phyloP scores from a whole-genome alignment of 441 rosid species.

The Euphorbia corollata region DNA sequence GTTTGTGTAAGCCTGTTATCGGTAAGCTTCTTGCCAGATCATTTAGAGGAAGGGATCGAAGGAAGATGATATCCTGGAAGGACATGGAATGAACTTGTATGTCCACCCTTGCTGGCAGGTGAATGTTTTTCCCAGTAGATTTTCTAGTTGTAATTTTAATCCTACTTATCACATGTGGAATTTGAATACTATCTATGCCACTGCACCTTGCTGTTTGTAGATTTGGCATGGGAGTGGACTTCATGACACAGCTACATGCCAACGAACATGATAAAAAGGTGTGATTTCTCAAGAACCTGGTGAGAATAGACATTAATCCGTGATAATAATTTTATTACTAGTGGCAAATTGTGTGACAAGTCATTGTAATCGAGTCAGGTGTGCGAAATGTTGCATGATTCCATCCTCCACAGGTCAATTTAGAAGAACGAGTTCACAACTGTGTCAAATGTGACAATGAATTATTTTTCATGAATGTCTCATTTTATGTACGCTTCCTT shows the following conservation, averaged over 20 bases:
- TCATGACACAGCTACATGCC: neutral
- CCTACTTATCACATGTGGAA: neutral
- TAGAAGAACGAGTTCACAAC: too few species aligned
- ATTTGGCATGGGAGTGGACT: neutral
- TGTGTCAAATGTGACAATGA: too few species aligned
- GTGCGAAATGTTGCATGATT: too few species aligned
- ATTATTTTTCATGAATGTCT: too few species aligned
- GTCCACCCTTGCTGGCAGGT: slow-evolving; percentile 39
- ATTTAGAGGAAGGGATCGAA: slow-evolving; percentile 77
- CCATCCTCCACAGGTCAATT: too few species aligned
- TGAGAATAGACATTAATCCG: neutral
- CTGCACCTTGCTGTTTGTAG: neutral
- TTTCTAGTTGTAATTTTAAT: neutral
- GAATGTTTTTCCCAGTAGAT: neutral
- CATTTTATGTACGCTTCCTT: too few species aligned
- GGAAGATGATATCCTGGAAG: slow-evolving; percentile 92
- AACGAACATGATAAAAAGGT: too few species aligned
- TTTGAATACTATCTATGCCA: neutral
- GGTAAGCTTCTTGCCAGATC: slow-evolving; percentile 73
- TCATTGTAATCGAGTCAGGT: too few species aligned
- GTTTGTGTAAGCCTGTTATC: slow-evolving; percentile 67
- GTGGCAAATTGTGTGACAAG: too few species aligned
- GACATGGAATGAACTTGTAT: slow-evolving; percentile 45
- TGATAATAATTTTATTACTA: too few species aligned
- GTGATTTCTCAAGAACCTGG: neutral